Conservation (phyloP, 139 green algal genomes). For the Chlorella ohadii region DNA sequence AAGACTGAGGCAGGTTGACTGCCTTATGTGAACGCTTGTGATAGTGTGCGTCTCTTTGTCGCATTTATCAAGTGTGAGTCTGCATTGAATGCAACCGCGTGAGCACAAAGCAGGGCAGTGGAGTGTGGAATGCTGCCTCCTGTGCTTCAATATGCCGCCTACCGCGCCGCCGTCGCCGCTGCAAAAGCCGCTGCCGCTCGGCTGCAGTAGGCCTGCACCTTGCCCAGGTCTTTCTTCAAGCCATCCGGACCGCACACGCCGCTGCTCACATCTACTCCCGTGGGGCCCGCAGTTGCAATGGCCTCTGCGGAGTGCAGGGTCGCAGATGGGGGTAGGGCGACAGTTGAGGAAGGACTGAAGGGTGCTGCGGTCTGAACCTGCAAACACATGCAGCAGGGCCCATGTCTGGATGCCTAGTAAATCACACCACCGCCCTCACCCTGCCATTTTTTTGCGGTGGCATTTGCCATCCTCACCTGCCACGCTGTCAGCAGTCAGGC, state of each 20-base stretch:
- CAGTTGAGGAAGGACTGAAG: too few species aligned
- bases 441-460: too few species aligned
- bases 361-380: too few species aligned
- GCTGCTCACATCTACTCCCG: slow-evolving; percentile 85
- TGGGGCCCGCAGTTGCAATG: slow-evolving; percentile 56
- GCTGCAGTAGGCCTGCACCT: slow-evolving; percentile 49
- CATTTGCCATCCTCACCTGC: too few species aligned
- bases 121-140: neutral
- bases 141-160: too few species aligned
- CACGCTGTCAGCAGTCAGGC: slow-evolving; percentile 77
- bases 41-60: too few species aligned
- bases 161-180: neutral
- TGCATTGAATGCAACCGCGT: too few species aligned
- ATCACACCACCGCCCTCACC: neutral
- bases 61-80: too few species aligned
- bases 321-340: too few species aligned
- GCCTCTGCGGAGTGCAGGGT: slow-evolving; percentile 41
- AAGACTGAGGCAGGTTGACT: slow-evolving; percentile 15
- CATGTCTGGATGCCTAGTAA: too few species aligned
- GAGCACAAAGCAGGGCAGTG: neutral
- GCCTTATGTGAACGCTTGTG: too few species aligned
- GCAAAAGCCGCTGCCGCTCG: slow-evolving; percentile 31
- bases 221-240: slow-evolving; percentile 56
- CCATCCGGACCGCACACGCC: slow-evolving; percentile 77
- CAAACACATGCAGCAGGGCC: too few species aligned